Evolutionary conservation across 352 stramenopile species (phyloP), one percentile per base, ranked within the genome.

Genomic region (Phytopythium delawarense): DNA sequence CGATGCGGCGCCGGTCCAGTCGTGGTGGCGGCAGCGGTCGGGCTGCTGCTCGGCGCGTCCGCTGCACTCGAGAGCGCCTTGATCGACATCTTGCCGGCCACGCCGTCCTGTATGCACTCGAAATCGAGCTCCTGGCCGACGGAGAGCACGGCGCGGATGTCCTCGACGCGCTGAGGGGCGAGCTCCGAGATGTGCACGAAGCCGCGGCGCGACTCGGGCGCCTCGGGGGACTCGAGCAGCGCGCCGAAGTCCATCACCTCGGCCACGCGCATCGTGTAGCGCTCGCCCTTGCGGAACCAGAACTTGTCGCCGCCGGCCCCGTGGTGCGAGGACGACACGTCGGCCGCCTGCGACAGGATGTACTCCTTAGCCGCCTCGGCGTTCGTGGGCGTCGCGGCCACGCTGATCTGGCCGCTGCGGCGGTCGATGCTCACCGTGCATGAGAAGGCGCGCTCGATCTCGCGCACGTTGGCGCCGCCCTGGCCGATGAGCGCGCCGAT

Each of bases 141-240:
- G 25, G 82, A 74, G 28, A 96, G 59, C 9, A 78, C 57, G 45
- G 81, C 68, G 49, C 80, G 72, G 49, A 93, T 93, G 63, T 89
- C 83, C 25, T 69, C 76, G 21, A 94, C 69, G 60, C 84, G 87
- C 20, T 71, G 60, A 53, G 77, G 68, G 3, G 86, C 70, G n/a
- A 98, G 70, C 70, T 99, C 91, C 37, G 89, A 97, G 57, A 98
- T 91, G 81, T 99, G 97, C 35, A 99, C 81, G 42, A 99, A 90
- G 44, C 88, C 97, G 35, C 96, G 86, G 58, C 98, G 84, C 30
- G 78, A 74, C 39, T 92, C 65, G 32, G 91, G 79, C 51, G 68
- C 63, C 21, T 70, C 85, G 39, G 54, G 54, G 25, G 81, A 76
- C 65, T 93, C 81, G 49, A 99, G 81, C 54, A 98, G 87, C 21